phyloP scores from a whole-genome alignment of 2,329 filamentous ascomycete genomes.

The Orbilia javanica region DNA sequence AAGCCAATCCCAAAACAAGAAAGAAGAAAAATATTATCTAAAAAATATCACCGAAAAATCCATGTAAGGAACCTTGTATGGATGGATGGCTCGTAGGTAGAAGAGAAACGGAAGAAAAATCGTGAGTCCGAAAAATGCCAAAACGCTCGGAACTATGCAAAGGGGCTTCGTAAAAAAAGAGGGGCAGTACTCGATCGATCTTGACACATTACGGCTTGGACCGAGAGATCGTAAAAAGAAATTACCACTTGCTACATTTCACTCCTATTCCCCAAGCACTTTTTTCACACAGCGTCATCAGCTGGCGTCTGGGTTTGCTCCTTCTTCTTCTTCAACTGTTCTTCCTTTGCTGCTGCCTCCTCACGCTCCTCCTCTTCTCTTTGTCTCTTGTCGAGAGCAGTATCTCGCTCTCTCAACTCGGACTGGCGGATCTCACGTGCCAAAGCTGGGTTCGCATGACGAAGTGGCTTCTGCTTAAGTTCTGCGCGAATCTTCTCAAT shows the following conservation, averaged over 20 bases:
- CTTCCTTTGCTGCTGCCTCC: conserved; percentile 24
- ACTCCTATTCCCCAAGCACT: conserved; percentile 3
- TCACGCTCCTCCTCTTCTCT: conserved; percentile 53
- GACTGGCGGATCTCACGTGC: conserved; percentile 48
- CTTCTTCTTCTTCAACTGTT: conserved; percentile 37
- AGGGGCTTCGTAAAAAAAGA: conserved; percentile 1
- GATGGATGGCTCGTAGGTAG: conserved; percentile 5
- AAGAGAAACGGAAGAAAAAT: neutral
- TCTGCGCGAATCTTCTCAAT: conserved; percentile 66
- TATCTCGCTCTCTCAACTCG: conserved; percentile 48
- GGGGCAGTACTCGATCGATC: neutral
- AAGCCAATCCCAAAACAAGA: neutral
- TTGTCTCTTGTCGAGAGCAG: conserved; percentile 43
- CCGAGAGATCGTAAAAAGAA: neutral
- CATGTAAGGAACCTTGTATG: neutral
- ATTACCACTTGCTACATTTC: conserved; percentile 5
- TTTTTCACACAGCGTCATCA: conserved; percentile 37
- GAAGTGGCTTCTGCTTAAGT: conserved; percentile 54
- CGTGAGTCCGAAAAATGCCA: conserved; percentile 1
- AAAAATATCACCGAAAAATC: neutral
- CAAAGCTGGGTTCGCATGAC: conserved; percentile 49
- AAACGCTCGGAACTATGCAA: conserved; percentile 17
- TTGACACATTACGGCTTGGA: neutral
- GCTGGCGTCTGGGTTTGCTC: conserved; percentile 42
- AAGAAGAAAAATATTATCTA: too few species aligned